These are phyloP conservation scores for Debaryomyces prosopidis DNA, from an alignment of 805 yeast species.

Conservation along the genomic window DNA sequence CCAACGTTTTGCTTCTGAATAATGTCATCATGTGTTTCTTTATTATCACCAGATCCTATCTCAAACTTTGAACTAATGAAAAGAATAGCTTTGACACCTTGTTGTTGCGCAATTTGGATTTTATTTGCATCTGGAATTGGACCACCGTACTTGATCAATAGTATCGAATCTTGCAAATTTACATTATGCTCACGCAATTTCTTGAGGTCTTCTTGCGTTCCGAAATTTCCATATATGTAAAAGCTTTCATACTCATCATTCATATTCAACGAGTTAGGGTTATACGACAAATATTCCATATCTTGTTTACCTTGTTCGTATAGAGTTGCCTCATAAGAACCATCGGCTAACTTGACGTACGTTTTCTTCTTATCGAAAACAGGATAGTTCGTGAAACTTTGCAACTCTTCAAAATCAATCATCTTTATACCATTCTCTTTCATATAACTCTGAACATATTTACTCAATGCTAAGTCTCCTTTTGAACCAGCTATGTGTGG, in stretches of 20 bases:
- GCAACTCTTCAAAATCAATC: constrained; percentile 51
- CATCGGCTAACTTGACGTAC: constrained; percentile 31
- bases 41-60: constrained; percentile 12
- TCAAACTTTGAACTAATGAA: constrained; percentile 48
- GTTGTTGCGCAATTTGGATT: constrained; percentile 49
- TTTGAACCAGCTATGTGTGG: constrained; percentile 88
- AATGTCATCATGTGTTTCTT: constrained; percentile 31
- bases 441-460: constrained; percentile 62
- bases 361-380: constrained; percentile 24
- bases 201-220: constrained; percentile 55
- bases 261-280: constrained; percentile 58
- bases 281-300: constrained; percentile 53
- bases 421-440: constrained; percentile 53
- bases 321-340: constrained; percentile 39
- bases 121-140: constrained; percentile 37
- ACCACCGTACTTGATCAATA: constrained; percentile 62
- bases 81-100: constrained; percentile 65
- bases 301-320: constrained; percentile 30
- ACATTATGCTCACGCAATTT: constrained; percentile 37
- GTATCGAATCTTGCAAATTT: constrained; percentile 48
- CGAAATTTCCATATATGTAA: constrained; percentile 67
- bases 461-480: constrained; percentile 75
- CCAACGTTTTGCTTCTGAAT: constrained; percentile 61
- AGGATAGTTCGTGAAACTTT: constrained; percentile 69
- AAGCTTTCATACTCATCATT: constrained; percentile 56